Percentiles rank a stretch among this genome's conserved stretches.
Evolutionary conservation across 768 basidiomycete species (phyloP).

Genomic region (Rhodotorula taiwanensis): DNA sequence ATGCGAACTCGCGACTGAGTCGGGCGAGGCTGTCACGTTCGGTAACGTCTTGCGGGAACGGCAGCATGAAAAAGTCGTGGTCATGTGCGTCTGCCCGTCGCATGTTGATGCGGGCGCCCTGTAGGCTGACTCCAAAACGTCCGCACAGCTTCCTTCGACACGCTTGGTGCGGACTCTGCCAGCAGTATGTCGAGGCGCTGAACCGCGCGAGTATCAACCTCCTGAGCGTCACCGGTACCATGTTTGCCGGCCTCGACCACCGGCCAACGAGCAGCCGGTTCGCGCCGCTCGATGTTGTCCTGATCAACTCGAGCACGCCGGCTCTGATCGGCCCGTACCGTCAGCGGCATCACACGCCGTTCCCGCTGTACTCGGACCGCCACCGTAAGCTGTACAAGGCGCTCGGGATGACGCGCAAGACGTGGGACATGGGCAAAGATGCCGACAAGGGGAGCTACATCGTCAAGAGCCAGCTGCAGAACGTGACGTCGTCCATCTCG

Average conservation of each 20-base stretch:
- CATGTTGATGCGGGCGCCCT: too few relatives aligned
- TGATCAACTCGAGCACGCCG: slow-evolving; percentile 23
- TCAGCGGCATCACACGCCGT: slow-evolving; percentile 53
- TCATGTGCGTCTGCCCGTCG: slow-evolving; percentile 21
- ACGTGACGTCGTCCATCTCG: slow-evolving; percentile 18
- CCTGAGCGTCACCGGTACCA: neutral
- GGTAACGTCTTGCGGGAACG: slow-evolving; percentile 18
- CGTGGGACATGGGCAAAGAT: slow-evolving; percentile 51
- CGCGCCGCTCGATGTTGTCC: slow-evolving; percentile 29
- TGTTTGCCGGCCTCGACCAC: neutral
- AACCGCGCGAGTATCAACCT: slow-evolving; percentile 7
- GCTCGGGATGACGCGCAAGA: slow-evolving; percentile 64
- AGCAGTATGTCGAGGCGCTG: slow-evolving; percentile 26
- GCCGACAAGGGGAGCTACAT: slow-evolving; percentile 59
- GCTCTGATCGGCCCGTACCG: slow-evolving; percentile 29
- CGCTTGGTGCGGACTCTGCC: slow-evolving; percentile 29
- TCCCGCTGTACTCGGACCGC: slow-evolving; percentile 74
- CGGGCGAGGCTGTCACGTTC: slow-evolving; percentile 8
- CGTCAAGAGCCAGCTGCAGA: slow-evolving; percentile 21
- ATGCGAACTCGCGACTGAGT: slow-evolving; percentile 22
- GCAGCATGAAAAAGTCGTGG: slow-evolving; percentile 12
- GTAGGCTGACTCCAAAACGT: too few relatives aligned
- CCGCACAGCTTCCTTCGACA: neutral
- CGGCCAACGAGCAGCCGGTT: neutral
- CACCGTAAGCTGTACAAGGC: slow-evolving; percentile 60